Evolutionary conservation across 768 basidiomycete genomes (phyloP).

Genomic region (Suillus subluteus): DNA sequence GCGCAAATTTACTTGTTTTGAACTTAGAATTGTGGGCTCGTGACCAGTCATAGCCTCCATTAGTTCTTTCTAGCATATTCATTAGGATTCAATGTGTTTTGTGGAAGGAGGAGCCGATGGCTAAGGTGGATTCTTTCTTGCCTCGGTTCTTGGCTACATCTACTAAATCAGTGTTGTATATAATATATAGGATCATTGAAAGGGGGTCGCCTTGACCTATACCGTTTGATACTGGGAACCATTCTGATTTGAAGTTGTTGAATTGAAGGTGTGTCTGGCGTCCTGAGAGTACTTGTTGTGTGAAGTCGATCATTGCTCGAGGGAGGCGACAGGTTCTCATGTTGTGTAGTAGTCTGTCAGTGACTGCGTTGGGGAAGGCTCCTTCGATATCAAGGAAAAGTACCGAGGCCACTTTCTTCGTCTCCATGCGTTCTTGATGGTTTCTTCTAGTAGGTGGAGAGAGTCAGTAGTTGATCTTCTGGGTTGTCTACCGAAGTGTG

Average conservation of each 20-base stretch:
- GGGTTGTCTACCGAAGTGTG: no score
- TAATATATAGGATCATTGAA: conserved; percentile 28
- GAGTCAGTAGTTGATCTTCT: no score
- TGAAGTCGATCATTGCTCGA: conserved; percentile 18
- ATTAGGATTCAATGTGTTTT: conserved; percentile 14
- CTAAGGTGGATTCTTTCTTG: not conserved
- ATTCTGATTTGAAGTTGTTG: conserved; percentile 28
- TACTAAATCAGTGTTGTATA: conserved; percentile 28
- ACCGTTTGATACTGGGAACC: conserved; percentile 23
- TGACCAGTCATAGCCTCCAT: conserved; percentile 17
- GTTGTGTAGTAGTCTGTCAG: no score
- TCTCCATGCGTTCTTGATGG: no score
- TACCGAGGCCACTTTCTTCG: no score
- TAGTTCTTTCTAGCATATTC: conserved; percentile 15
- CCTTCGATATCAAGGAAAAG: no score
- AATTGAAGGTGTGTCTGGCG: conserved; percentile 27
- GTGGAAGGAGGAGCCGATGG: conserved; percentile 16
- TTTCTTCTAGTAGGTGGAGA: not conserved
- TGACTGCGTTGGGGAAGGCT: no score
- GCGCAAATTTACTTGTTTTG: conserved; percentile 18
- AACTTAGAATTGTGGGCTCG: conserved; percentile 21
- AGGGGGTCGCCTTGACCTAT: conserved; percentile 33
- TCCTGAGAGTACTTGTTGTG: conserved; percentile 20
- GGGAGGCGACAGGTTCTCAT: conserved; percentile 15
- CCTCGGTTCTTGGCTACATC: conserved; percentile 7